Evolutionary conservation across 225 moss, liverwort and hornwort genomes (phyloP), one percentile per base, ranked within the genome.

Genomic region (Polytrichum formosum): DNA sequence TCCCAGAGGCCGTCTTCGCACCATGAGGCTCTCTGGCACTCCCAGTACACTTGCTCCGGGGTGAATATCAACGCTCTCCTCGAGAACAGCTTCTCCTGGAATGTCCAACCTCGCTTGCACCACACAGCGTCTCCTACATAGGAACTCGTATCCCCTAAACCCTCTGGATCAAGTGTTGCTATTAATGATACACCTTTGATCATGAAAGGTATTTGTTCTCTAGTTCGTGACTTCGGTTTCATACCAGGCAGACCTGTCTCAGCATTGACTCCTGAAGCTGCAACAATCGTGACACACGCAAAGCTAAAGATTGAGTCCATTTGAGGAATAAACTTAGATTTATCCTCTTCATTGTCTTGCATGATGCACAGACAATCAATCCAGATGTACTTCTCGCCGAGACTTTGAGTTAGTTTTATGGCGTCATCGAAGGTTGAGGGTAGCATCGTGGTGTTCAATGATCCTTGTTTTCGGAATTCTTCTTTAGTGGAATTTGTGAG

Each of bases 351-450:
- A 70, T 76, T 23, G 1, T 71, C 71, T 76, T 76, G 66, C 17
- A 60, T 71, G 61, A 76, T 70, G 69, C 75, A 65, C 0, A 75
- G 1, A 56, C 75, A 55, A 56, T 70, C 69, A 56, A 69, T 20
- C 76, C 76, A 76, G 54, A 76, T 21, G 1, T 71, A 76, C 7
- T 54, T 53, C 2, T 67, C 76, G 5, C 60, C 66, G 1, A 76
- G 61, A 23, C 66, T 25, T 37, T 29, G 7, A 7, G 71, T 61
- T 61, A 76, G 3, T 28, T 61, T 23, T 21, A 76, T 25, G 28
- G 70, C 76, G 10, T 76, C 76, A 18, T 65, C 76, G 65, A 70
- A 56, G 5, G 37, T 59, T 2, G 76, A 27, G 5, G 20, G 28
- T 58, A 76, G 1, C 1, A 0, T 53, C 65, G 37, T 5, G 0